Percentiles rank a stretch among this genome's conserved stretches.
Evolutionary conservation across 257 asterid genomes (phyloP).

Genomic region (Solanum chmielewskii): DNA sequence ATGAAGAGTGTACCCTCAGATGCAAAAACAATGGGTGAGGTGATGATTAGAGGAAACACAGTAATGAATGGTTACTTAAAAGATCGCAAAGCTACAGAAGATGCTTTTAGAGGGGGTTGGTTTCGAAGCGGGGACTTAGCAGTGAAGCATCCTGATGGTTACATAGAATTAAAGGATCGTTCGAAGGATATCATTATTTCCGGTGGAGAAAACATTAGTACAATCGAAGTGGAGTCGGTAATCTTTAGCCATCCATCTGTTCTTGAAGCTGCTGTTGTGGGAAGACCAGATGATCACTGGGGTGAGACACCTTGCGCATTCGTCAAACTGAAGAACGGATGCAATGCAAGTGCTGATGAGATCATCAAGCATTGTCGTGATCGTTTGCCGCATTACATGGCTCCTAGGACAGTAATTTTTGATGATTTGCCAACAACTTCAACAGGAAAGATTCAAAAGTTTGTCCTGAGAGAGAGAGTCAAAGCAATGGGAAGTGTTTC

Average conservation of each 20-base stretch:
- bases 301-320: background rate
- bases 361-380: background rate
- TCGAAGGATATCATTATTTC: background rate
- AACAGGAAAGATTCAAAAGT: background rate
- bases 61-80: conserved; percentile 1
- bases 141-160: background rate
- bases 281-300: background rate
- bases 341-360: background rate
- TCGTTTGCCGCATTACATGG: background rate
- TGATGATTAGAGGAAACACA: background rate
- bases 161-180: background rate
- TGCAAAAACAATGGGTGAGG: background rate
- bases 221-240: background rate
- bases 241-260: background rate
- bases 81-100: background rate
- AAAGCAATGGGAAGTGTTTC: background rate
- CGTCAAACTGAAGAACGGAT: background rate
- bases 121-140: background rate
- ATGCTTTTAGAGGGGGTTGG: background rate
- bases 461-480: background rate
- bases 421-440: background rate
- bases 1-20: background rate
- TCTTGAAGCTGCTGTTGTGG: background rate
- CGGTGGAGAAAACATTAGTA: background rate
- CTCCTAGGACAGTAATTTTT: background rate